These are phyloP conservation scores for Apiotrichum veenhuisii DNA, from an alignment of 1,284 basidiomycete genomes.

Conservation along the genomic window DNA sequence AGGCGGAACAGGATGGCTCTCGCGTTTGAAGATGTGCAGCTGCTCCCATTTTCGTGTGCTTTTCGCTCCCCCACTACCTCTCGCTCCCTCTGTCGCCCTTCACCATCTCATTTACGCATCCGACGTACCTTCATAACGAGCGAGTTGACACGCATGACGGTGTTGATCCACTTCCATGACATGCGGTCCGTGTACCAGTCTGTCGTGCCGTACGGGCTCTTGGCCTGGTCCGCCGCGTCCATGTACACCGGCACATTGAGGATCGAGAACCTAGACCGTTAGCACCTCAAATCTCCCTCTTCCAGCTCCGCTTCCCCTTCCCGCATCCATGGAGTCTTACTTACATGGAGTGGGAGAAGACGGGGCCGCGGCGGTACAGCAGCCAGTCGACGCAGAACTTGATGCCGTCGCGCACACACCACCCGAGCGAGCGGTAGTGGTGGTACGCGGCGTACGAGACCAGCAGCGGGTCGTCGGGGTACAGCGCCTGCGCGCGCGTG, in stretches of 20 bases:
- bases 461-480: slow-evolving; percentile 83
- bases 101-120: slow-evolving; percentile 52
- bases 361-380: slow-evolving; percentile 89
- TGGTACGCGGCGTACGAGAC: slow-evolving; percentile 89
- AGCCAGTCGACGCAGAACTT: slow-evolving; percentile 97
- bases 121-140: slow-evolving; percentile 85
- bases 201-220: slow-evolving; percentile 55
- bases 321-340: slow-evolving; percentile 39
- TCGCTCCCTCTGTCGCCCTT: no score
- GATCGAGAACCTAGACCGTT: slow-evolving; percentile 69
- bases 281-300: neutral
- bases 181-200: slow-evolving; percentile 64
- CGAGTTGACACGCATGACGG: slow-evolving; percentile 92
- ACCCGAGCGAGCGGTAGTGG: slow-evolving; percentile 94
- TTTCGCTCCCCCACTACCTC: no score
- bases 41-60: neutral
- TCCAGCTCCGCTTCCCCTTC: no score
- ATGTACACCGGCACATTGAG: slow-evolving; percentile 86
- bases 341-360: slow-evolving; percentile 93
- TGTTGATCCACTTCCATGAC: slow-evolving; percentile 94
- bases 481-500: slow-evolving; percentile 13
- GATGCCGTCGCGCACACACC: slow-evolving; percentile 92
- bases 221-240: slow-evolving; percentile 65
- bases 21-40: no score
- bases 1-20: no score